Evolutionary conservation across 805 yeast genomes (phyloP).

Genomic region (Dipodascopsis uninucleata): DNA sequence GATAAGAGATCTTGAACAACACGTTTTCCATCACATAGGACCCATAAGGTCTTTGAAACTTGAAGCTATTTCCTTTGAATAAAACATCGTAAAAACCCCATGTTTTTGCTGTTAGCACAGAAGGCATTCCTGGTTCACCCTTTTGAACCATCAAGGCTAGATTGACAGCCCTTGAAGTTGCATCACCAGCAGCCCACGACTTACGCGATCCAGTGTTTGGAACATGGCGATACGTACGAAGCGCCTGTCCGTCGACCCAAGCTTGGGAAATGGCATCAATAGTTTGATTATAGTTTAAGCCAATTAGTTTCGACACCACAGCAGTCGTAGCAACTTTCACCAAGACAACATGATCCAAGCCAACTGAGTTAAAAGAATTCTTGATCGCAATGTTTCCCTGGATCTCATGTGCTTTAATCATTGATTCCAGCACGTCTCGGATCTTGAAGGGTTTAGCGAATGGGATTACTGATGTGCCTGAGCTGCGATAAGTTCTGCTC

Average conservation of each 20-base stretch:
- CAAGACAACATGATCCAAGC: conserved; percentile 56
- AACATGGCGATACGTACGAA: conserved; percentile 61
- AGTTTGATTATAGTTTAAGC: conserved; percentile 49
- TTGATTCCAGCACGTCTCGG: conserved; percentile 50
- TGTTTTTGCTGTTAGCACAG: conserved; percentile 52
- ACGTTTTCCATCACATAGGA: conserved; percentile 63
- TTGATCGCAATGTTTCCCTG: conserved; percentile 58
- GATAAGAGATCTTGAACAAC: conserved; percentile 57
- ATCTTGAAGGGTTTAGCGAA: conserved; percentile 46
- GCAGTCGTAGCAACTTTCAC: conserved; percentile 62
- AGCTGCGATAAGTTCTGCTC: conserved; percentile 45
- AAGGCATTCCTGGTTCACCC: conserved; percentile 56
- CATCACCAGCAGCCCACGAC: conserved; percentile 69
- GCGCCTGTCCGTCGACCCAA: conserved; percentile 56
- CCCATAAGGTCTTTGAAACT: conserved; percentile 53
- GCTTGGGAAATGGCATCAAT: conserved; percentile 56
- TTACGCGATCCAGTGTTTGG: conserved; percentile 62
- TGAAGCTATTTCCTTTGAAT: conserved; percentile 50
- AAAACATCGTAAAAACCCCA: conserved; percentile 67
- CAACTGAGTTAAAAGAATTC: conserved; percentile 57
- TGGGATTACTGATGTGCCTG: conserved; percentile 35
- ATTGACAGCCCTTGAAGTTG: conserved; percentile 56
- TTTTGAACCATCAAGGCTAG: conserved; percentile 50
- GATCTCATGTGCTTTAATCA: conserved; percentile 63
- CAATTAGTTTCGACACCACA: conserved; percentile 54